phyloP scores from a whole-genome alignment of 202 grass and related monocot species.

The Schoenoplectus triqueter region DNA sequence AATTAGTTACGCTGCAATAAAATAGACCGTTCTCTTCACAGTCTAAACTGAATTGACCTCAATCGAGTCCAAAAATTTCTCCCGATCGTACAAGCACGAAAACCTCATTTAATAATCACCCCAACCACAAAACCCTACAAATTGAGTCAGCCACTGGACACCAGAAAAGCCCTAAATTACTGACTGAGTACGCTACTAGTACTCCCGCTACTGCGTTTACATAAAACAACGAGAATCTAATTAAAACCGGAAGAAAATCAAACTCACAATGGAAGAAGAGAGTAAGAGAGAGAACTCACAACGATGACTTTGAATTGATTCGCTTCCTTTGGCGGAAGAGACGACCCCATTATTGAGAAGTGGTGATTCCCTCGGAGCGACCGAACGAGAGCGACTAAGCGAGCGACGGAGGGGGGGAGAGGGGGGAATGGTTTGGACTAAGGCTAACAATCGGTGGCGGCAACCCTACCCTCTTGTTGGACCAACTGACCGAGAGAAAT shows the following conservation, averaged over 20 bases:
- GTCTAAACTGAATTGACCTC: neutral
- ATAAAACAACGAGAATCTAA: too few relatives aligned
- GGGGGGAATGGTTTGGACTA: neutral
- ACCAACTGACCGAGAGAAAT: constrained; percentile 28
- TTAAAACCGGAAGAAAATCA: too few relatives aligned
- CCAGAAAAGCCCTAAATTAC: too few relatives aligned
- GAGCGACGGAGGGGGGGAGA: constrained; percentile 38
- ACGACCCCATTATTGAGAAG: constrained; percentile 71
- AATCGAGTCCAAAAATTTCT: neutral
- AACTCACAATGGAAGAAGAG: neutral
- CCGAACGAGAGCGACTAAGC: neutral
- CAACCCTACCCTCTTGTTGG: constrained; percentile 44
- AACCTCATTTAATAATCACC: neutral
- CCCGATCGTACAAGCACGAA: neutral
- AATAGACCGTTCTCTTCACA: neutral
- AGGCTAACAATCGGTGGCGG: constrained; percentile 27
- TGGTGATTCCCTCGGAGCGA: constrained; percentile 36
- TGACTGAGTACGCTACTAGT: neutral
- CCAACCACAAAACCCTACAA: constrained; percentile 22
- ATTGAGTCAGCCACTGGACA: too few relatives aligned
- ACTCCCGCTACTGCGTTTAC: too few relatives aligned
- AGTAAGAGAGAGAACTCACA: constrained; percentile 53
- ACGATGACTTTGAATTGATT: constrained; percentile 99
- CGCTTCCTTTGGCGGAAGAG: constrained; percentile 95
- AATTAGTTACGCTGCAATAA: neutral